phyloP scores from a whole-genome alignment of 768 basidiomycete species.

The Cystofilobasidium macerans region DNA sequence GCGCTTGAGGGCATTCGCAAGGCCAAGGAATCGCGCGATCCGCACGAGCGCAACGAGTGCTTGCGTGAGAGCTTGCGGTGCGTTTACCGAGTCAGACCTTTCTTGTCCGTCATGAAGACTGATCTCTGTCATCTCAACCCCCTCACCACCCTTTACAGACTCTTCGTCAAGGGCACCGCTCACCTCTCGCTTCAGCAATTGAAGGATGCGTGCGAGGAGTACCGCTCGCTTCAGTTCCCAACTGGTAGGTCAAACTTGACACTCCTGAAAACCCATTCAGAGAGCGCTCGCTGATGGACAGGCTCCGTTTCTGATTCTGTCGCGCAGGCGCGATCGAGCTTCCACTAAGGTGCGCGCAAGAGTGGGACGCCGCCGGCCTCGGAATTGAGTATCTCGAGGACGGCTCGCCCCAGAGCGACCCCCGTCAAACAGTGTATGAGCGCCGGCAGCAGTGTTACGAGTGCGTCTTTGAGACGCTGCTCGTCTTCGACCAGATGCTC shows the following conservation, averaged over 20 bases:
- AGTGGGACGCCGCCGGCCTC: conserved; percentile 61
- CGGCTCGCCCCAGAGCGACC: conserved; percentile 50
- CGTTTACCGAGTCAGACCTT: too few species aligned
- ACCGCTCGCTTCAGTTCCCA: conserved; percentile 69
- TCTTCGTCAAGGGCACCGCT: conserved; percentile 79
- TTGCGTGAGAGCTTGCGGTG: conserved; percentile 80
- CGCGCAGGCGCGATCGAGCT: conserved; percentile 71
- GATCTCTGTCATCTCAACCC: too few species aligned
- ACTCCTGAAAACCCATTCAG: background rate
- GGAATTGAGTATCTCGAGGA: conserved; percentile 53
- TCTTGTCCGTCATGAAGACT: background rate
- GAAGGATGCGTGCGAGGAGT: conserved; percentile 77
- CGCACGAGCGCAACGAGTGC: conserved; percentile 62
- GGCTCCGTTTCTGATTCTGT: background rate
- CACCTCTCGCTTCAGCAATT: conserved; percentile 74
- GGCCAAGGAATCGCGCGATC: conserved; percentile 68
- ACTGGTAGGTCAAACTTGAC: conserved; percentile 51
- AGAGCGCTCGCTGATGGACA: background rate
- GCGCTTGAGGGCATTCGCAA: conserved; percentile 88
- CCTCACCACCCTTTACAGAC: too few species aligned
- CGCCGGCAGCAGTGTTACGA: conserved; percentile 65
- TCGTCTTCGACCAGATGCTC: conserved; percentile 56
- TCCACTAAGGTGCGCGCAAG: conserved; percentile 68
- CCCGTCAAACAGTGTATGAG: conserved; percentile 50
- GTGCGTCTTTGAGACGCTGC: conserved; percentile 68